Evolutionary conservation across 23 red algal species (phyloP), one percentile per base, ranked within the genome.

Genomic region (Agarophyton chilense): DNA sequence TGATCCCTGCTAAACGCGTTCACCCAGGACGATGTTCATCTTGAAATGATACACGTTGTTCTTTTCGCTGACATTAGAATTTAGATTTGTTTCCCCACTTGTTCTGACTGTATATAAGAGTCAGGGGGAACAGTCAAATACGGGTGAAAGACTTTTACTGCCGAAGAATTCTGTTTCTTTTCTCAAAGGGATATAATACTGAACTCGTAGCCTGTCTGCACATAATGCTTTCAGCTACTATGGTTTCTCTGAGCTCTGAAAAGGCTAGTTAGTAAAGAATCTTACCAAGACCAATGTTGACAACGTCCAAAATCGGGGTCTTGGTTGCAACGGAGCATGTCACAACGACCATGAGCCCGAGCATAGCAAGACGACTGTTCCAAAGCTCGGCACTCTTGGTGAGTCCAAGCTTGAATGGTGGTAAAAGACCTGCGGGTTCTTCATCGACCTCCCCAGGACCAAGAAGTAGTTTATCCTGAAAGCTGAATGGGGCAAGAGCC

Each of bases 391-490:
- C 95, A 21, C 89, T 77, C 86, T 94, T 98, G 4, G 95, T 98
- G 10, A 98, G 66, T 67, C 95, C 95, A 25, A 87, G 60, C 46
- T 89, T 82, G 54, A 98, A 80, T 19, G 79, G 41, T 10, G 95
- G 95, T 32, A 98, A 68, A 12, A 98, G 91, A 1, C 95, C 95
- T 33, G 87, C 84, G 2, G 95, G 95, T 66, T 90, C 77, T 79
- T 94, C 91, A 70, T 98, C 95, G 18, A 56, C 72, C 92, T 98
- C 95, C 46, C 91, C 95, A 7, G 67, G 79, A 40, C 57, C 79
- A 28, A 98, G 88, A 16, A 98, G 88, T n/a, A 98, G 78, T 63
- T 94, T 98, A 64, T 98, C 95, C 77, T 98, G 95, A 65, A 98
- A 98, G 32, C 82, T 70, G 41, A 98, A 98, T 10, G 95, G 95